These are phyloP conservation scores for Moricandia moricandioides DNA, from an alignment of 345 rosid genomes.

Conservation along the genomic window DNA sequence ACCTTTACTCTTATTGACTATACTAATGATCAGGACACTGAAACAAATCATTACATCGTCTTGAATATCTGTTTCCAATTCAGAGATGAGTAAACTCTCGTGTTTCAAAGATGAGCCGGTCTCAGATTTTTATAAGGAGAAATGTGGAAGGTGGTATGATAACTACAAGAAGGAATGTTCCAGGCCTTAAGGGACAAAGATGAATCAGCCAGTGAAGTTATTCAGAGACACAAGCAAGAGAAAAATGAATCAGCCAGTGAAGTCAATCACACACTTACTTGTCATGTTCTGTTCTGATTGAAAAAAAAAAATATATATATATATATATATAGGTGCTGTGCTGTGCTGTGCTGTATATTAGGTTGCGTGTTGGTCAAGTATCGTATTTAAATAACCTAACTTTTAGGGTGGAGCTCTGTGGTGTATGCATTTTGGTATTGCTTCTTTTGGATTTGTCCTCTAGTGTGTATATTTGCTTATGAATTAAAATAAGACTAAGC, in stretches of 20 bases:
- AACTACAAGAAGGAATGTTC: conserved; percentile 51
- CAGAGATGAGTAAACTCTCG: conserved; percentile 57
- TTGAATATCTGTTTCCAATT: neutral
- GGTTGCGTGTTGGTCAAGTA: neutral
- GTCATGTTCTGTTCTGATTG: neutral
- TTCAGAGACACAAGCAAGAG: neutral
- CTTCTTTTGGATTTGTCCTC: conserved; percentile 6
- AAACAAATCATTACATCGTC: neutral
- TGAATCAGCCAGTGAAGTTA: neutral
- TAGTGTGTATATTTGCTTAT: conserved; percentile 16
- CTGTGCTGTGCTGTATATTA: neutral
- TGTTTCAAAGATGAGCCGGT: conserved; percentile 34
- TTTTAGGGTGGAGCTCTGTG: neutral
- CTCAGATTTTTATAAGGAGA: conserved; percentile 16
- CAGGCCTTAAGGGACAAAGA: conserved; percentile 18
- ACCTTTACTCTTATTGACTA: neutral
- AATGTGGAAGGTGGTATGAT: conserved; percentile 37
- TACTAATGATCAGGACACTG: neutral
- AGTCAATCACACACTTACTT: neutral
- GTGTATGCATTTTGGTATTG: neutral
- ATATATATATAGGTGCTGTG: no score
- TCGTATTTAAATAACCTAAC: conserved; percentile 10
- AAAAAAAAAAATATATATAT: neutral
- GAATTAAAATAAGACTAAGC: neutral
- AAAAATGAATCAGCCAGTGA: conserved; percentile 27